A percentile compares a stretch with the other conserved stretches of the same genome.
Evolutionary conservation across 345 rosid species (phyloP).

Genomic region (Eucalyptus fibrosa): DNA sequence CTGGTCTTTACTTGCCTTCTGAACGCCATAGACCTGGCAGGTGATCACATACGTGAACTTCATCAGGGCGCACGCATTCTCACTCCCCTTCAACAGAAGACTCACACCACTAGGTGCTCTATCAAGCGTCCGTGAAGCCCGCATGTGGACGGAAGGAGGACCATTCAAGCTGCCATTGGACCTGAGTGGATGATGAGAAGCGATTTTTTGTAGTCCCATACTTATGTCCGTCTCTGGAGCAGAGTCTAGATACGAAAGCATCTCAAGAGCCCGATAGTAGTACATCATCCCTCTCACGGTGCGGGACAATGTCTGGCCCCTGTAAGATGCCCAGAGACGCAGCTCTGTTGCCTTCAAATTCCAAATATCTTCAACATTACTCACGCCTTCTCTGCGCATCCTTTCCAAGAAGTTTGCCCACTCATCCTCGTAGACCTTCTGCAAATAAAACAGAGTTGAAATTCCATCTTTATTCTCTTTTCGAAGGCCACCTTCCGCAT

Average conservation of each 20-base stretch:
- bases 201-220: constrained; percentile 28
- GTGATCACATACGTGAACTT: constrained; percentile 82
- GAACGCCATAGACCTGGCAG: constrained; percentile 74
- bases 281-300: constrained; percentile 97
- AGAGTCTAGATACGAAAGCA: constrained; percentile 72
- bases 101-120: constrained; percentile 47
- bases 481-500: constrained; percentile 47
- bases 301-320: constrained; percentile 92
- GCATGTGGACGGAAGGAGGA: neutral
- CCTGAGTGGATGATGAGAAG: constrained; percentile 24
- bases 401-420: constrained; percentile 85
- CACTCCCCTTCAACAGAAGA: constrained; percentile 63
- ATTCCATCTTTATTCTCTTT: constrained; percentile 79
- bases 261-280: constrained; percentile 75
- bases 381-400: constrained; percentile 71
- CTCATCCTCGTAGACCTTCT: constrained; percentile 79
- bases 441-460: constrained; percentile 79
- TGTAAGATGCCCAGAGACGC: constrained; percentile 87
- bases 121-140: constrained; percentile 16
- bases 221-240: constrained; percentile 70
- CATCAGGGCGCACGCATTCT: constrained; percentile 62
- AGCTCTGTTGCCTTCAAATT: constrained; percentile 51
- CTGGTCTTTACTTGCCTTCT: constrained; percentile 50
- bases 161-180: constrained; percentile 6
- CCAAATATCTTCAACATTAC: constrained; percentile 65